Conservation (phyloP, 2,329 filamentous ascomycete species). For the Microsporum audouinii region DNA sequence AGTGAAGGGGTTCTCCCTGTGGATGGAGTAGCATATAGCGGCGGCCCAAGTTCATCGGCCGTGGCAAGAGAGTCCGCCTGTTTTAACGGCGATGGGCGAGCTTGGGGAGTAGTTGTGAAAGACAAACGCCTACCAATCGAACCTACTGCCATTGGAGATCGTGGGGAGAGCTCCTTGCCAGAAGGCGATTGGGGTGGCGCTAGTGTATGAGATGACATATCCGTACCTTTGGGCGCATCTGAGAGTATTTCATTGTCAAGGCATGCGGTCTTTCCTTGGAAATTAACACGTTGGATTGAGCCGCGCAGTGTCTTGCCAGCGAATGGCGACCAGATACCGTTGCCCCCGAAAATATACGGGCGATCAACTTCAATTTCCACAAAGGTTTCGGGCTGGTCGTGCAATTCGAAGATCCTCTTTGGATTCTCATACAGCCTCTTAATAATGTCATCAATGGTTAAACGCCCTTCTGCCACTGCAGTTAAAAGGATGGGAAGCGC, state of each 20-base stretch:
- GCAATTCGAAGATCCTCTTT: conserved; percentile 69
- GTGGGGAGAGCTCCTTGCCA: conserved; percentile 40
- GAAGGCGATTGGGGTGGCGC: conserved; percentile 22
- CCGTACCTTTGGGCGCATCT: conserved; percentile 51
- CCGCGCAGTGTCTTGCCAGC: conserved; percentile 57
- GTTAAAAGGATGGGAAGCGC: conserved; percentile 63
- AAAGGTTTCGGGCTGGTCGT: conserved; percentile 62
- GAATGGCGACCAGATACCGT: conserved; percentile 57
- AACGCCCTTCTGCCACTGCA: conserved; percentile 59
- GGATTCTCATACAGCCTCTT: conserved; percentile 64
- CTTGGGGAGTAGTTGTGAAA: conserved; percentile 27
- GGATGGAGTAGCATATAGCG: conserved; percentile 38
- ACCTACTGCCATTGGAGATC: conserved; percentile 29
- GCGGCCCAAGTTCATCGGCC: conserved; percentile 29
- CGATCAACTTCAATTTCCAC: conserved; percentile 68
- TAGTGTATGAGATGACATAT: conserved; percentile 58
- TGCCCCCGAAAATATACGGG: conserved; percentile 48
- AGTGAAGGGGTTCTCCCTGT: conserved; percentile 46
- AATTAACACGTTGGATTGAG: conserved; percentile 62
- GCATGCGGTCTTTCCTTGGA: conserved; percentile 62
- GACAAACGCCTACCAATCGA: conserved; percentile 29
- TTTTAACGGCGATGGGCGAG: conserved; percentile 23
- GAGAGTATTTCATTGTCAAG: conserved; percentile 55
- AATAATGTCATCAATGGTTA: conserved; percentile 64
- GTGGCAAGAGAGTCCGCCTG: conserved; percentile 17